Evolutionary conservation across 148 eudicot species (phyloP).

Genomic region (Chenopodium quinoa): DNA sequence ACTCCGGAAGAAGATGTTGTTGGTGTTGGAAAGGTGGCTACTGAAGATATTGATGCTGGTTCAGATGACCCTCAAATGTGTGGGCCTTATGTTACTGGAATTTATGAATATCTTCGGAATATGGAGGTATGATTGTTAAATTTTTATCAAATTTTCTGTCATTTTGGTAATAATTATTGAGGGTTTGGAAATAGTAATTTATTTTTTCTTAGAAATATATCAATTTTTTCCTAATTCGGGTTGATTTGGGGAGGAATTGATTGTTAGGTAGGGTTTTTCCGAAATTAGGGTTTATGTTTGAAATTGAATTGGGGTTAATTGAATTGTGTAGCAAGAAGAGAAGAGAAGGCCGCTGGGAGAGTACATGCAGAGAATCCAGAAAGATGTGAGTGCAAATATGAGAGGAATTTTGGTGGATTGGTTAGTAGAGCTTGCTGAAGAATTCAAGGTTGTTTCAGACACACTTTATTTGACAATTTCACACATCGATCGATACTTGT

Average conservation of each 20-base stretch:
- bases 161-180: not conserved
- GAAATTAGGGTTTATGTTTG: not conserved
- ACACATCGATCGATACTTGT: conserved; percentile 73
- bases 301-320: conserved; percentile 4
- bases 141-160: not conserved
- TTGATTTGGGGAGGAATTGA: not conserved
- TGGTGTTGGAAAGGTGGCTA: not conserved
- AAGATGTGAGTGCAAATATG: conserved; percentile 82
- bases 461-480: conserved; percentile 69
- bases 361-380: conserved; percentile 72
- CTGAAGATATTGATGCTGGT: conserved; percentile 29
- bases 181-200: not conserved
- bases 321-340: conserved; percentile 46
- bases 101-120: conserved; percentile 62
- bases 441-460: conserved; percentile 78
- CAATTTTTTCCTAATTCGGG: not conserved
- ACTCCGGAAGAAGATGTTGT: conserved; percentile 29
- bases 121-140: conserved; percentile 64
- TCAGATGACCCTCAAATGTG: conserved; percentile 74
- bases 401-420: conserved; percentile 90
- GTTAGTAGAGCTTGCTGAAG: conserved; percentile 93
- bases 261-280: not conserved
- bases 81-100: conserved; percentile 53
- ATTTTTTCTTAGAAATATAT: too few species aligned
- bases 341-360: conserved; percentile 70